Percentiles rank a stretch among this genome's conserved stretches.
Evolutionary conservation across 768 basidiomycete species (phyloP).

Genomic region (Tricholoma bakamatsutake): DNA sequence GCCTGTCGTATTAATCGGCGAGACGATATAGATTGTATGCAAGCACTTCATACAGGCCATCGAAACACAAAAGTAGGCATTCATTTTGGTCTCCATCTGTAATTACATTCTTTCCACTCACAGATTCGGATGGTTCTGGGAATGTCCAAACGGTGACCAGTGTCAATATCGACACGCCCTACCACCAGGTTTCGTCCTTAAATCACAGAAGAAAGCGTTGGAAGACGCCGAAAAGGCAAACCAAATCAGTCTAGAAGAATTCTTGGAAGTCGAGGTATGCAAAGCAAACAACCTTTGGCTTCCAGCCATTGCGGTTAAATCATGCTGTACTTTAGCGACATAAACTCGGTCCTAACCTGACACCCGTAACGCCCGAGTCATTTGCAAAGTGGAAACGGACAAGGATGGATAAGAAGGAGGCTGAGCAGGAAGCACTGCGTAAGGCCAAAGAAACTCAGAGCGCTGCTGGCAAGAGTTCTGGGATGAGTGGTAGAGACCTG

Average conservation of each 20-base stretch:
- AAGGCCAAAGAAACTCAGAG: conserved; percentile 79
- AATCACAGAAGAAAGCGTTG: conserved; percentile 85
- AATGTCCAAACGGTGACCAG: conserved; percentile 81
- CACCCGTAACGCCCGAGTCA: conserved; percentile 87
- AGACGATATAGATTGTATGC: conserved; percentile 78
- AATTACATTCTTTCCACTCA: background rate
- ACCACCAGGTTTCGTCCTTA: conserved; percentile 93
- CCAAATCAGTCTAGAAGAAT: conserved; percentile 90
- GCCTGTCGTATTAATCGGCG: background rate
- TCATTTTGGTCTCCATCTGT: background rate
- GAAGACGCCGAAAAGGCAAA: conserved; percentile 90
- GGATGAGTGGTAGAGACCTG: conserved; percentile 95
- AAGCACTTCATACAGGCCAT: conserved; percentile 97
- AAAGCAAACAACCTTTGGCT: background rate
- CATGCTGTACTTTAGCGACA: conserved; percentile 56
- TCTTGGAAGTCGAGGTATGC: conserved; percentile 91
- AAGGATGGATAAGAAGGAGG: conserved; percentile 90
- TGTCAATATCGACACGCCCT: conserved; percentile 96
- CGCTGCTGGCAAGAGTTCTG: conserved; percentile 83
- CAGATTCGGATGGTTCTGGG: conserved; percentile 95
- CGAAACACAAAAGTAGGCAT: conserved; percentile 70
- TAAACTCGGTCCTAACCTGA: conserved; percentile 85
- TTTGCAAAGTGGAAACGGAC: conserved; percentile 97
- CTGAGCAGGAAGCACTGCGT: conserved; percentile 74
- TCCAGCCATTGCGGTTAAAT: background rate